Percentiles rank a stretch among this genome's conserved stretches.
Conservation (phyloP, 2,329 filamentous ascomycete species). For the Fusarium sp. region DNA sequence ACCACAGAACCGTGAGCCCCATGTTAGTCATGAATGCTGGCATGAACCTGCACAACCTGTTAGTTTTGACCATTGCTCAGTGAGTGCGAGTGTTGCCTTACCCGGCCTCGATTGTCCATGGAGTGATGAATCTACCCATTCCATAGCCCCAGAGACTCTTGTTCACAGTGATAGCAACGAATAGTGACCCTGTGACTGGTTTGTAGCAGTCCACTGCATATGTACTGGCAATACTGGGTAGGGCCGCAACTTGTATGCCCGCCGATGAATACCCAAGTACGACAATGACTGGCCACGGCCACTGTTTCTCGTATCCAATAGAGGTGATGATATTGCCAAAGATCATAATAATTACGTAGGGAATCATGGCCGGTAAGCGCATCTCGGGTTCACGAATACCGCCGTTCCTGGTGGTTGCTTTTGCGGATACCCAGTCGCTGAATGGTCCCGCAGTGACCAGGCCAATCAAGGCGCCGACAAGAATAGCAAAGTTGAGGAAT, state of each 20-base stretch:
- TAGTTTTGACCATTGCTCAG: background rate
- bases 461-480: slow-evolving; percentile 54
- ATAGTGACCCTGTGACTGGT: slow-evolving; percentile 20
- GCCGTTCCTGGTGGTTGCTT: slow-evolving; percentile 53
- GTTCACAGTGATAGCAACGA: slow-evolving; percentile 20
- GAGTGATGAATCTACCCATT: slow-evolving; percentile 17
- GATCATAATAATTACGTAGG: slow-evolving; percentile 33
- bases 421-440: slow-evolving; percentile 55
- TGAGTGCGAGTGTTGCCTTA: background rate
- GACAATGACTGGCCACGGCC: slow-evolving; percentile 60
- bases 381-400: slow-evolving; percentile 61
- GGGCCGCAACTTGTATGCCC: slow-evolving; percentile 53
- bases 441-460: slow-evolving; percentile 55
- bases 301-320: slow-evolving; percentile 58
- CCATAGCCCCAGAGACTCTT: slow-evolving; percentile 25
- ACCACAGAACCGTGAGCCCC: slow-evolving; percentile 1
- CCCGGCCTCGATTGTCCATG: slow-evolving; percentile 12
- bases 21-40: slow-evolving; percentile 10
- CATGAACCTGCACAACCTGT: background rate
- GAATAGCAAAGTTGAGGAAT: slow-evolving; percentile 60
- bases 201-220: slow-evolving; percentile 76
- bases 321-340: slow-evolving; percentile 45
- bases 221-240: slow-evolving; percentile 67
- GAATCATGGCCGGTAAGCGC: slow-evolving; percentile 46
- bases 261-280: slow-evolving; percentile 57